These are phyloP conservation scores for Coniella lustricola DNA, from an alignment of 2,329 filamentous ascomycete species.

Conservation along the genomic window DNA sequence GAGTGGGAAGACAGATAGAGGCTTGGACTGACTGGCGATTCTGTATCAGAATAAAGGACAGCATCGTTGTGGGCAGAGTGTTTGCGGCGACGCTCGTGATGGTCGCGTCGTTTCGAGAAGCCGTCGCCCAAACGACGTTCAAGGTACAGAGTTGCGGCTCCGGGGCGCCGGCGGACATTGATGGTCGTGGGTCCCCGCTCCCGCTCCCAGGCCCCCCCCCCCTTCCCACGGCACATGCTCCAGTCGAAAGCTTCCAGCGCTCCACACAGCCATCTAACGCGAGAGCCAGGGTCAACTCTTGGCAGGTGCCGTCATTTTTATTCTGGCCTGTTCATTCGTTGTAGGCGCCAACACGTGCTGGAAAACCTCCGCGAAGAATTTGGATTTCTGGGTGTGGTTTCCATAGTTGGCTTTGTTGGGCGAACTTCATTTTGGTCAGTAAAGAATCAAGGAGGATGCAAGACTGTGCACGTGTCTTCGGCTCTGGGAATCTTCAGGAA, in stretches of 20 bases:
- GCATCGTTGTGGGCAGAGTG: constrained; percentile 36
- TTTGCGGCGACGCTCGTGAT: constrained; percentile 5
- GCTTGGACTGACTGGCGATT: constrained; percentile 63
- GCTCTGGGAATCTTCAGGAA: too few relatives aligned
- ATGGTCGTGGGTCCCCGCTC: constrained; percentile 8
- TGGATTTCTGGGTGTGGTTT: too few relatives aligned
- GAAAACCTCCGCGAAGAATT: not conserved
- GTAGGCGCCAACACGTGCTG: too few relatives aligned
- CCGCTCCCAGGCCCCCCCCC: constrained; percentile 1
- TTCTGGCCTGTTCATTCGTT: not conserved
- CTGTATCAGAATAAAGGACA: constrained; percentile 86
- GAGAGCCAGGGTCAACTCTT: not conserved
- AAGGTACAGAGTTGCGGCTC: constrained; percentile 9
- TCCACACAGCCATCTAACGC: not conserved
- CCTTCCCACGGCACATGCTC: too few relatives aligned
- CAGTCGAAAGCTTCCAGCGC: constrained; percentile 1
- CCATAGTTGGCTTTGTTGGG: too few relatives aligned
- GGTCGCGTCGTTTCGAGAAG: not conserved
- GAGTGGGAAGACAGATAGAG: not conserved
- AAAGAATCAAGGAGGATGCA: too few relatives aligned
- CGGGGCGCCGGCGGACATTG: constrained; percentile 1
- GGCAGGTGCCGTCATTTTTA: not conserved
- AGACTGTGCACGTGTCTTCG: too few relatives aligned
- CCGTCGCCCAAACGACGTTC: constrained; percentile 5
- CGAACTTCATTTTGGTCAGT: too few relatives aligned